Conservation (phyloP, 805 yeast species). For the Zygoascus bituminiphila region DNA sequence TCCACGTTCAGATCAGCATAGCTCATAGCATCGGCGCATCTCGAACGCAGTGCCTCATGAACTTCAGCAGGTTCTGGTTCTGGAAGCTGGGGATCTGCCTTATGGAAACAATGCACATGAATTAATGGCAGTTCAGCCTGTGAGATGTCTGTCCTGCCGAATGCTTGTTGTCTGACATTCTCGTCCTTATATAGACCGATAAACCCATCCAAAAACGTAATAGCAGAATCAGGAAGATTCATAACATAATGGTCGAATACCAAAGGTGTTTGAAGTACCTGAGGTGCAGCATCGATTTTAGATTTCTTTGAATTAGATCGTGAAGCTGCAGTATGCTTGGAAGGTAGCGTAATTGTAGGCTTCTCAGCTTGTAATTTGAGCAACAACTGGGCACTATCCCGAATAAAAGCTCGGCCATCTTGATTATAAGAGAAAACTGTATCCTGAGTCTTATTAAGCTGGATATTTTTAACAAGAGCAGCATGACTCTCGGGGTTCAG, state of each 20-base stretch:
- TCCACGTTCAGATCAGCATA: slow-evolving; percentile 37
- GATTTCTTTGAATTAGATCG: slow-evolving; percentile 25
- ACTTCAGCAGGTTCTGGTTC: slow-evolving; percentile 65
- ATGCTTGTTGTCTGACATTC: slow-evolving; percentile 9
- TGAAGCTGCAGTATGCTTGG: slow-evolving; percentile 23
- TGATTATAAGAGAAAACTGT: slow-evolving; percentile 58
- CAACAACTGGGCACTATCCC: slow-evolving; percentile 46
- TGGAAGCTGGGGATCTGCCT: slow-evolving; percentile 65
- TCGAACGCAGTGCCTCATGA: slow-evolving; percentile 53
- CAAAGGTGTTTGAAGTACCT: slow-evolving; percentile 35
- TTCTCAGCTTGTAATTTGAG: slow-evolving; percentile 37
- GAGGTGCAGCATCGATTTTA: not conserved
- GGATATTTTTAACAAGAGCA: slow-evolving; percentile 58
- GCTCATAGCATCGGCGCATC: slow-evolving; percentile 40
- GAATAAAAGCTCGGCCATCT: slow-evolving; percentile 81
- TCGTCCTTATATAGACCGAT: slow-evolving; percentile 55
- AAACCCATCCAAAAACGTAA: slow-evolving; percentile 70
- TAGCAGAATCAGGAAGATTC: slow-evolving; percentile 93
- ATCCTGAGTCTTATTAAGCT: slow-evolving; percentile 49
- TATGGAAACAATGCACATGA: slow-evolving; percentile 90
- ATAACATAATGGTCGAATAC: slow-evolving; percentile 70
- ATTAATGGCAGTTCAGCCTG: slow-evolving; percentile 49
- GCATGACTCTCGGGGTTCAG: slow-evolving; percentile 80
- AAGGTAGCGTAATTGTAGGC: slow-evolving; percentile 11
- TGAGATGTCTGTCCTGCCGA: slow-evolving; percentile 8